phyloP scores from a whole-genome alignment of 805 yeast genomes.

The Phaffomyces antillensis region DNA sequence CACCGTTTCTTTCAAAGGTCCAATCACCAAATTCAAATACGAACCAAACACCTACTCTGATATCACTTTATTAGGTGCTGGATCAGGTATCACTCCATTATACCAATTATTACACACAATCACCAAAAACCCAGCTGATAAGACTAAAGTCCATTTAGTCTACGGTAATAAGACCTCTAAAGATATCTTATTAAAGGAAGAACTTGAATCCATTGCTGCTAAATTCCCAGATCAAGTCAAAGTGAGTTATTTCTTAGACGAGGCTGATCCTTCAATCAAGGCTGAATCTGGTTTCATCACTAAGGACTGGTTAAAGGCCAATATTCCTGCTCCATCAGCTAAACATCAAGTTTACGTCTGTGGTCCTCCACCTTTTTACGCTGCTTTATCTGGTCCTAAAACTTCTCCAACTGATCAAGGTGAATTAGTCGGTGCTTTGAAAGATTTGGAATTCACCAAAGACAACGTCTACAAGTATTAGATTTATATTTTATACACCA shows the following conservation, averaged over 20 bases:
- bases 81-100: constrained; percentile 94
- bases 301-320: constrained; percentile 58
- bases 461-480: constrained; percentile 87
- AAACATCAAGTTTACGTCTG: constrained; percentile 79
- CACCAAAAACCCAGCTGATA: constrained; percentile 73
- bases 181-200: constrained; percentile 78
- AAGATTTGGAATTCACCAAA: constrained; percentile 81
- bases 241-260: constrained; percentile 75
- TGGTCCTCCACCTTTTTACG: constrained; percentile 92
- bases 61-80: constrained; percentile 87
- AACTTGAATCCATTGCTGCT: constrained; percentile 61
- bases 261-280: constrained; percentile 35
- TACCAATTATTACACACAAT: constrained; percentile 79
- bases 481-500: not conserved
- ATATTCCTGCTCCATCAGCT: constrained; percentile 61
- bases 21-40: constrained; percentile 88
- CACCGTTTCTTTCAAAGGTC: constrained; percentile 88
- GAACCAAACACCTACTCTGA: constrained; percentile 74
- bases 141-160: constrained; percentile 76
- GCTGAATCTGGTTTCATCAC: constrained; percentile 72
- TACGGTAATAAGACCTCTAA: constrained; percentile 72
- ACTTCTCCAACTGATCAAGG: constrained; percentile 89
- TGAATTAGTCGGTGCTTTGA: constrained; percentile 80
- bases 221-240: constrained; percentile 73
- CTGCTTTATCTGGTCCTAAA: constrained; percentile 82